phyloP scores from a whole-genome alignment of 768 basidiomycete genomes.

The Serendipita sp. region DNA sequence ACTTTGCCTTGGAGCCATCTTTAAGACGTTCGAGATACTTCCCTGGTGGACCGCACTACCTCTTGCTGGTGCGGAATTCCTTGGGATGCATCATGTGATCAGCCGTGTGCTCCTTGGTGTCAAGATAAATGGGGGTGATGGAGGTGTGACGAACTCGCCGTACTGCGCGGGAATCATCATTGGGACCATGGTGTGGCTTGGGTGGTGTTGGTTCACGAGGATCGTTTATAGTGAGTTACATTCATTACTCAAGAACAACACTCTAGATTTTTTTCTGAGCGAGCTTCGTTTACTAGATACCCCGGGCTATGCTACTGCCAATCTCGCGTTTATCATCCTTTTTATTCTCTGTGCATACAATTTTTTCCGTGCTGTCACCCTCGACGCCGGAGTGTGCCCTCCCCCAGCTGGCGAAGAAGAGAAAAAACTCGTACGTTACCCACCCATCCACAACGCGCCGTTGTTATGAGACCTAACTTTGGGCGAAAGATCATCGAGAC shows the following conservation, averaged over 20 bases:
- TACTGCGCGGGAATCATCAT: constrained; percentile 88
- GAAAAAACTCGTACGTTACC: constrained; percentile 45
- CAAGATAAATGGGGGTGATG: constrained; percentile 45
- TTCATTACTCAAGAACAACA: not conserved
- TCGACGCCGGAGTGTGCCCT: constrained; percentile 83
- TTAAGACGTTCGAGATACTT: constrained; percentile 64
- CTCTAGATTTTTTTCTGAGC: not conserved
- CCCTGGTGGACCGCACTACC: constrained; percentile 85
- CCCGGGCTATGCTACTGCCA: constrained; percentile 55
- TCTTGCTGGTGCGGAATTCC: constrained; percentile 74
- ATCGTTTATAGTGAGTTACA: constrained; percentile 47
- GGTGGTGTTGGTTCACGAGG: constrained; percentile 64
- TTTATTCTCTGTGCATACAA: constrained; percentile 68
- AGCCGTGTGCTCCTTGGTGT: not conserved
- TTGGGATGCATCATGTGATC: constrained; percentile 80
- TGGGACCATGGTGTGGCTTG: constrained; percentile 75
- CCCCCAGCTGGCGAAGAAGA: constrained; percentile 69
- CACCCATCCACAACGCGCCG: no score
- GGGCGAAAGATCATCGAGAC: constrained; percentile 62
- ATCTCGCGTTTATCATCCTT: constrained; percentile 58
- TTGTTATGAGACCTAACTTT: no score
- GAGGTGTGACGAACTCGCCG: constrained; percentile 70
- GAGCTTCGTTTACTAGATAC: constrained; percentile 30
- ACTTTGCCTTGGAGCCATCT: constrained; percentile 66
- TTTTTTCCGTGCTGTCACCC: constrained; percentile 76